Evolutionary conservation across 306 rosid genomes (phyloP).

Genomic region (Lagenaria siceraria): DNA sequence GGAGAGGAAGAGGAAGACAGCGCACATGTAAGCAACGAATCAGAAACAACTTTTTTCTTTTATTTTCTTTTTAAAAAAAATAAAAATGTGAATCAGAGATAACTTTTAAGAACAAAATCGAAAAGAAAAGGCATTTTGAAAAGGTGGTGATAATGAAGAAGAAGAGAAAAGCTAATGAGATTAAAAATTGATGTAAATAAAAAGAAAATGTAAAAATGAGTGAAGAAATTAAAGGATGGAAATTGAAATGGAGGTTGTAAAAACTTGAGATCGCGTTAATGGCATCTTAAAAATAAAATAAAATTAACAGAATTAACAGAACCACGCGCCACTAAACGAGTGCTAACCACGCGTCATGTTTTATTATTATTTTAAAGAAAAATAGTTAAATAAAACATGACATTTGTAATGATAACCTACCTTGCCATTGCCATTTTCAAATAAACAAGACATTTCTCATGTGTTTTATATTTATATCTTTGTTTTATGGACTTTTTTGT

Average conservation of each 20-base stretch:
- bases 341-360: neutral
- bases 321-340: constrained; percentile 31
- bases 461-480: neutral
- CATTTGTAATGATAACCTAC: neutral
- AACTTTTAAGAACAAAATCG: neutral
- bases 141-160: constrained; percentile 1
- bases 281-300: neutral
- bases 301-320: constrained; percentile 29
- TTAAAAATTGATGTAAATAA: neutral
- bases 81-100: neutral
- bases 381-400: too few relatives aligned
- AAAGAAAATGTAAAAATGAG: neutral
- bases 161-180: neutral
- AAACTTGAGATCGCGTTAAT: constrained; percentile 11
- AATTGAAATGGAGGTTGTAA: neutral
- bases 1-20: neutral
- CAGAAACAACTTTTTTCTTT: neutral
- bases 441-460: neutral
- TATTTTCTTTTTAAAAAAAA: too few relatives aligned
- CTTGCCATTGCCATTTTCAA: neutral
- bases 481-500: neutral
- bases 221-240: constrained; percentile 8
- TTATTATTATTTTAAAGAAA: too few relatives aligned
- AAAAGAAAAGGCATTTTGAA: neutral
- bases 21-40: constrained; percentile 10